Base-by-base conservation (phyloP, 306 rosid species). In the Neltuma alba region DNA sequence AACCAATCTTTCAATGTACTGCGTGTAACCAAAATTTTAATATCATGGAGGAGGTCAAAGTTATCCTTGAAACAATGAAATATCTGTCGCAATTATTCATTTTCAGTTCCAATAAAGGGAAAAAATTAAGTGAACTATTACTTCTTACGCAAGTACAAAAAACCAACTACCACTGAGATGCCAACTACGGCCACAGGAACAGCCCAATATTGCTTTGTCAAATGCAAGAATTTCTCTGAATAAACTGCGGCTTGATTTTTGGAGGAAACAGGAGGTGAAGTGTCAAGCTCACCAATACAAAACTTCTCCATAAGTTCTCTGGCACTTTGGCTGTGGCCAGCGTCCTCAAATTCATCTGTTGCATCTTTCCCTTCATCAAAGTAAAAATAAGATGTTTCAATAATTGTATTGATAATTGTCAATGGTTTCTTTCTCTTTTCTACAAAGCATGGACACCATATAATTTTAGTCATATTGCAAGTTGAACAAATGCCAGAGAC, bases 301-400 rank as follows among this genome's bases (percentile, higher is more conserved):
- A 84, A 90, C 50, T 81, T 62, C 82, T 86, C 83, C 97, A 94
- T 84, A 44, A 86, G 89, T 71, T 91, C 94, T 85, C 76, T 91
- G 14, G 98, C 92, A 5, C 30, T 68, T 76, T 88, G 74, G 86
- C 97, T 91, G 78, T 92, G 98, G 38, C 98, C 98, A 9, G 88
- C 97, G 86, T 94, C 98, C 86, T 94, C 98, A 85, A 92, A 94
- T 42, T 94, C 98, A 1, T 94, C 91, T 2, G 94, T 87, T 57
- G 97, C 98, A 70, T 92, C 97, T 80, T 68, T 89, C 70, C 97
- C 98, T 94, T 72, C 28, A 79, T 45, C 42, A 15, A 31, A 60
- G 80, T 67, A 14, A 60, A 48, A 37, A 38, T 76, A 64, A 31
- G 37, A 74, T 63, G 50, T 55, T 47, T 65, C 75, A 77, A 68